phyloP scores from a whole-genome alignment of 306 rosid species.

The Styphnolobium japonicum region DNA sequence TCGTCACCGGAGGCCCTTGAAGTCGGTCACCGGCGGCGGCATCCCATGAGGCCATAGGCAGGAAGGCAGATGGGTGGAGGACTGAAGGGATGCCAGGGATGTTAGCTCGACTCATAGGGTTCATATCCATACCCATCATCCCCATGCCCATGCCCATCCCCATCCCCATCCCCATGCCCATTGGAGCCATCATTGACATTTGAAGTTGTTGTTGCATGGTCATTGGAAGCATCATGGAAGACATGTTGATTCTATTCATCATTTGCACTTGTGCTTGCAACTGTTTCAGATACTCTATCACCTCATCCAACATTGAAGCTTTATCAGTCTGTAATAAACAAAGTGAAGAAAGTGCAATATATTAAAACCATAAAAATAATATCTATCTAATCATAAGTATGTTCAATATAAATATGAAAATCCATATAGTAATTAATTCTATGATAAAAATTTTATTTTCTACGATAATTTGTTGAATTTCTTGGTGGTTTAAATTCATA shows the following conservation, averaged over 20 bases:
- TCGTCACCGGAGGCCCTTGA: constrained; percentile 37
- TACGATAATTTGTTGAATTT: neutral
- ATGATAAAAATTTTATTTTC: neutral
- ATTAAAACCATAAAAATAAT: neutral
- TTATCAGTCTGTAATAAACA: constrained; percentile 62
- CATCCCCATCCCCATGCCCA: constrained; percentile 62
- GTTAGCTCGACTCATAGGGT: constrained; percentile 43
- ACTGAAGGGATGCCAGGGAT: constrained; percentile 53
- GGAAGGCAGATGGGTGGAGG: constrained; percentile 70
- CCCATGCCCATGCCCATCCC: constrained; percentile 66
- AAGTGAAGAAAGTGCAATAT: neutral
- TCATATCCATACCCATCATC: constrained; percentile 60
- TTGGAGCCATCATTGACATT: constrained; percentile 75
- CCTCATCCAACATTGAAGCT: constrained; percentile 98
- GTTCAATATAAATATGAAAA: neutral
- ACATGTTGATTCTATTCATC: constrained; percentile 71
- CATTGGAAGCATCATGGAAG: constrained; percentile 73
- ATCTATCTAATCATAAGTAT: neutral
- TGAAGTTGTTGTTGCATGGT: constrained; percentile 83
- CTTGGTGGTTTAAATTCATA: neutral
- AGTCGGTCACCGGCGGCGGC: constrained; percentile 31
- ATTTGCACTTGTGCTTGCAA: constrained; percentile 87
- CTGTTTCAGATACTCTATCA: constrained; percentile 83
- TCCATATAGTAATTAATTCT: neutral
- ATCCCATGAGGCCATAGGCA: constrained; percentile 77